These are phyloP conservation scores for Halenospora varia DNA, from an alignment of 495 filamentous ascomycete species.

Conservation along the genomic window DNA sequence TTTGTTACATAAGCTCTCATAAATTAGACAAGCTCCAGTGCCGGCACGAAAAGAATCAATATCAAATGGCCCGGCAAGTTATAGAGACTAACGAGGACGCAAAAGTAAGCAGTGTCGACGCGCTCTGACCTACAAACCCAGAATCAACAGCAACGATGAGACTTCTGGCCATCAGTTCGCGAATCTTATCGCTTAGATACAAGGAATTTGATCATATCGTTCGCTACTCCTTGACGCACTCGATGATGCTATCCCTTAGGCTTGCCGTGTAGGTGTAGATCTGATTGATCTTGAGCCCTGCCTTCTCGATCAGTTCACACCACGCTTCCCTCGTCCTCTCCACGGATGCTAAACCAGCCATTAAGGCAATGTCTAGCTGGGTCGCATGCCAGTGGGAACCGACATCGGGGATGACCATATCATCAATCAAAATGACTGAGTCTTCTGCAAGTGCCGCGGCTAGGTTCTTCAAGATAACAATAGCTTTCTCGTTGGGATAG, in stretches of 20 bases:
- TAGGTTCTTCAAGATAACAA: slow-evolving; percentile 34
- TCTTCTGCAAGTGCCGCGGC: slow-evolving; percentile 31
- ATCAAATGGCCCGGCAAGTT: not conserved
- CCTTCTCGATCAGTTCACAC: slow-evolving; percentile 3
- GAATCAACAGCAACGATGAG: not conserved
- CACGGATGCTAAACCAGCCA: slow-evolving; percentile 29
- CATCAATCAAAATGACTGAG: slow-evolving; percentile 41
- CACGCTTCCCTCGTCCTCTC: slow-evolving; percentile 7
- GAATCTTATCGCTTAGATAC: slow-evolving; percentile 1
- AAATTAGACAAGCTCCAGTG: not conserved
- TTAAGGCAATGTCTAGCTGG: slow-evolving; percentile 34
- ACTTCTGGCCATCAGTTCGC: not conserved
- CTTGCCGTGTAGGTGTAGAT: slow-evolving; percentile 27
- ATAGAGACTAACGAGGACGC: not conserved
- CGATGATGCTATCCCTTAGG: slow-evolving; percentile 13
- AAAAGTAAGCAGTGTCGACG: not conserved
- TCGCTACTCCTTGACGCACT: slow-evolving; percentile 7
- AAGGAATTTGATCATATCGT: slow-evolving; percentile 7
- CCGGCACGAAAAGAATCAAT: not conserved
- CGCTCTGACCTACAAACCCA: not conserved
- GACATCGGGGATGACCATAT: slow-evolving; percentile 37
- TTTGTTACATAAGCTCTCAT: not conserved
- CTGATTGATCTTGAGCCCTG: slow-evolving; percentile 28
- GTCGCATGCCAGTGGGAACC: slow-evolving; percentile 8
- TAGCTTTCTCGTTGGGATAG: slow-evolving; percentile 35